Evolutionary conservation across 495 filamentous ascomycete species (phyloP).

Genomic region (Podospora pseudoanserina): DNA sequence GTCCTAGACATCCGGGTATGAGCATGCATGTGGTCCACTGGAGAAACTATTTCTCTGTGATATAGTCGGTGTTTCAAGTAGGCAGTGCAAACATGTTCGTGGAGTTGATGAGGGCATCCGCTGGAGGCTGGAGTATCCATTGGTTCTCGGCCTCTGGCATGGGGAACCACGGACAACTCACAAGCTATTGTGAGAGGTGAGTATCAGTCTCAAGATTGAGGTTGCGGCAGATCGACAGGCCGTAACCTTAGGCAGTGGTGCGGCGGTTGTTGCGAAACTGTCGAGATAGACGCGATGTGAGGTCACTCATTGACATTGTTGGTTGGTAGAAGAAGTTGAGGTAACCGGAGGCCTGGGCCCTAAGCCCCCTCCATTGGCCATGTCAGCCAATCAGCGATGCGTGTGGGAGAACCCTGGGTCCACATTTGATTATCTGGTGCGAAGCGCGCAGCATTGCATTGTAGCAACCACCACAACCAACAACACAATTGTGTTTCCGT

Average conservation of each 20-base stretch:
- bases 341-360: constrained; percentile 3
- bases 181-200: neutral
- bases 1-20: neutral
- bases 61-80: neutral
- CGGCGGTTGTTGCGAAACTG: constrained; percentile 3
- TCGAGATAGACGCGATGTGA: constrained; percentile 3
- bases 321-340: neutral
- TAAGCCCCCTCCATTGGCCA: neutral
- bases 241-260: constrained; percentile 1
- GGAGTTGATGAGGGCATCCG: neutral
- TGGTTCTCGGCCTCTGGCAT: neutral
- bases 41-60: neutral
- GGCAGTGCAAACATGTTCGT: neutral
- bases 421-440: neutral
- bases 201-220: neutral
- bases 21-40: neutral
- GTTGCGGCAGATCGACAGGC: constrained; percentile 1
- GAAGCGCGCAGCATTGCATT: neutral
- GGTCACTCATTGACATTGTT: neutral
- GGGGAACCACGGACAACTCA: neutral
- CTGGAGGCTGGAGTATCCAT: neutral
- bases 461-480: neutral
- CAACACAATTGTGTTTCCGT: neutral
- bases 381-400: neutral
- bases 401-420: neutral